Evolutionary conservation across 1,284 basidiomycete species (phyloP), one percentile per base, ranked within the genome.

Genomic region (Ceratobasidium papillatum): DNA sequence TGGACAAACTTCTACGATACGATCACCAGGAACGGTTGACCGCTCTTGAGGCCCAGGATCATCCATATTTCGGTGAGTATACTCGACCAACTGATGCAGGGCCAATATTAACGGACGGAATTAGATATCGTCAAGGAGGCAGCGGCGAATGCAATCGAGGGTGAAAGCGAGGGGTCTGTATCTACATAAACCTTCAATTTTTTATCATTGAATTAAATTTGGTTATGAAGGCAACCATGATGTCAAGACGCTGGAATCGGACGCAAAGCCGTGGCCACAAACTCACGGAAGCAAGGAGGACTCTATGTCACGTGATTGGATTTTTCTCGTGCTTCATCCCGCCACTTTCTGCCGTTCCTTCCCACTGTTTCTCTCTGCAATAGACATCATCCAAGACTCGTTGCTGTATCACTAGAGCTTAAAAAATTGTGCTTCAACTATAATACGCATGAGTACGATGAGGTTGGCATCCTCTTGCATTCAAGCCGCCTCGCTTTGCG

Each of bases 21-120:
- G 95, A 99, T 82, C 97, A 99, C 82, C 95, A 98, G 85, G 96
- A 98, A 81, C 90, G 97, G 72, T 86, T 98, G 76, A 99, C 97
- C 32, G 97, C 97, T 58, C 87, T 90, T 78, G 96, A 98, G 83
- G 94, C 94, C 9, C 94, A 96, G 82, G 86, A 85, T 25, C 95
- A 98, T 80, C 87, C 92, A 43, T 98, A 97, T 84, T 98, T 98
- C 80, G 91, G 94, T 94, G 78, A 77, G 83, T 79, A 14, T 30
- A 19, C 25, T 61, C 27, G 2, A 14, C 38, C 32, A 2, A 30
- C 36, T 38, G 32, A 11, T 22, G 36, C 32, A 1, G 8, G n/a
- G 19, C 9, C 9, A 14, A 58, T 56, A 58, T 34, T 74, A 11
- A 64, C 58, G 43, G 38, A 32, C 36, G 22, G 11, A 63, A 27